These are phyloP conservation scores for Colletotrichum simmondsii DNA, from an alignment of 2,329 filamentous ascomycete species.

Conservation along the genomic window DNA sequence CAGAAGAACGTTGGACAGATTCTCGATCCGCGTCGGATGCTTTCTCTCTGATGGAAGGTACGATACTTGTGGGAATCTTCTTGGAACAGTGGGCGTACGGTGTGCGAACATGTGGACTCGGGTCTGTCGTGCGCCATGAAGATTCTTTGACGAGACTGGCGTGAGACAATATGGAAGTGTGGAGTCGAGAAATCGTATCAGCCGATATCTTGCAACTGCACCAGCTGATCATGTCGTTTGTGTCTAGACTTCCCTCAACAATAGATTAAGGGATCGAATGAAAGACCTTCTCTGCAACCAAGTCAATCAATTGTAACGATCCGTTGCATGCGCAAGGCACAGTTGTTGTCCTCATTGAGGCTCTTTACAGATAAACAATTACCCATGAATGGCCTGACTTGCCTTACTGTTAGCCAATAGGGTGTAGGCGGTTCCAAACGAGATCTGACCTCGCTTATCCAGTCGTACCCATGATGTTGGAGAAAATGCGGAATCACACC, in stretches of 20 bases:
- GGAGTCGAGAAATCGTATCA: not conserved
- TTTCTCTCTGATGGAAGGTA: not conserved
- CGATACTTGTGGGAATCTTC: too few species aligned
- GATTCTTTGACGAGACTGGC: not conserved
- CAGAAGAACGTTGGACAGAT: slow-evolving; percentile 38
- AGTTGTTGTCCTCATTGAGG: not conserved
- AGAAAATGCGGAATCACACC: slow-evolving; percentile 13
- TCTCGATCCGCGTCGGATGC: slow-evolving; percentile 9
- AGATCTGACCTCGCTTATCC: not conserved
- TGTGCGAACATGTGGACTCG: not conserved
- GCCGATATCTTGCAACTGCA: not conserved
- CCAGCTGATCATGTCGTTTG: not conserved
- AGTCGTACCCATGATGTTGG: not conserved
- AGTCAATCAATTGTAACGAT: too few species aligned
- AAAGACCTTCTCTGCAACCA: not conserved
- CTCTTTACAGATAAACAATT: too few species aligned
- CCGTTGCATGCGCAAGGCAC: not conserved
- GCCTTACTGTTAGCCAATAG: not conserved
- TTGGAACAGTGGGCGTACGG: not conserved
- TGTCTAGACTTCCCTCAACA: not conserved
- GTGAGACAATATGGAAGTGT: not conserved
- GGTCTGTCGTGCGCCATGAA: not conserved
- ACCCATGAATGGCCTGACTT: too few species aligned
- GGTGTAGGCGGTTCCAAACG: not conserved
- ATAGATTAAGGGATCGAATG: not conserved